Conservation (phyloP, 2,329 filamentous ascomycete genomes). For the Cladophialophora immunda region DNA sequence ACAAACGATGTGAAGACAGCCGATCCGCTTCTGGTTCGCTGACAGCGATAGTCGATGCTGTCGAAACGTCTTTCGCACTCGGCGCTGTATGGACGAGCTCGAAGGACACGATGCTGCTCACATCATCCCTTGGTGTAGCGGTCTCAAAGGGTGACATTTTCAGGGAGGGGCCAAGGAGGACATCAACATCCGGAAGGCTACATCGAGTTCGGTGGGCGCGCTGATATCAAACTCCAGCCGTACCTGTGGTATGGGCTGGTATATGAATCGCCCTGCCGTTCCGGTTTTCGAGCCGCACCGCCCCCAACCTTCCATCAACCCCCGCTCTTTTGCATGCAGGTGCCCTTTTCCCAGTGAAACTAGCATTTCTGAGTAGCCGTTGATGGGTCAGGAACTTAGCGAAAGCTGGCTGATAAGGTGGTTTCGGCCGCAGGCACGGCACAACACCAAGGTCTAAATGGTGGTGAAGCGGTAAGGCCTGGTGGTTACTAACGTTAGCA, state of each 20-base stretch:
- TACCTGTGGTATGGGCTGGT: not conserved
- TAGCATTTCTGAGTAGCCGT: not conserved
- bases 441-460: not conserved
- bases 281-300: not conserved
- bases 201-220: not conserved
- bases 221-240: not conserved
- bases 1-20: not conserved
- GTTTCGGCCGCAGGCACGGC: not conserved
- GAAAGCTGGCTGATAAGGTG: not conserved
- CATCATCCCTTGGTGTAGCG: not conserved
- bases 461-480: not conserved
- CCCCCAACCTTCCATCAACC: not conserved
- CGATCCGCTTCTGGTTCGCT: not conserved
- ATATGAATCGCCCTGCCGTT: not conserved
- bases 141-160: not conserved
- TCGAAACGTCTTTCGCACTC: not conserved
- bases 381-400: not conserved
- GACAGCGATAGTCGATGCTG: slow-evolving; percentile 2
- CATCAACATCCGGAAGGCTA: not conserved
- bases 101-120: slow-evolving; percentile 9
- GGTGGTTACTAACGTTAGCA: not conserved
- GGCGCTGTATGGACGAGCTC: not conserved
- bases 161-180: not conserved
- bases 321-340: not conserved
- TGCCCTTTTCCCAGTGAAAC: not conserved